A percentile compares a stretch with the other conserved stretches of the same genome.
These are phyloP conservation scores for Phaseolus lunatus DNA, from an alignment of 306 rosid species.

Conservation along the genomic window DNA sequence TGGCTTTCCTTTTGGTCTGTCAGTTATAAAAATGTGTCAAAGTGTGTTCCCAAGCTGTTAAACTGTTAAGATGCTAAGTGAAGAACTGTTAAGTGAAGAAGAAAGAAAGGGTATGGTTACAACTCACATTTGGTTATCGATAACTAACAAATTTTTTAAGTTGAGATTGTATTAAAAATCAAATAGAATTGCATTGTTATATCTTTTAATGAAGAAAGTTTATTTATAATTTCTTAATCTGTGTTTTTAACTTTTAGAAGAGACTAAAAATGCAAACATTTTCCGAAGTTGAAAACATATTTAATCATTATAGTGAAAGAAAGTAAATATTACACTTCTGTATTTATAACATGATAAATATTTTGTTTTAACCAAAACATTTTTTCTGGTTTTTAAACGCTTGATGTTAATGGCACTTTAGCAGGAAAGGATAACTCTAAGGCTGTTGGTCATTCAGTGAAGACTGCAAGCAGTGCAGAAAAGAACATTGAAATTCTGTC, in stretches of 20 bases:
- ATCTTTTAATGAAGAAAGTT: too few species aligned
- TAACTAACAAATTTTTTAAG: too few species aligned
- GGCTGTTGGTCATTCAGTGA: conserved; percentile 44
- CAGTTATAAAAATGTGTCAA: background rate
- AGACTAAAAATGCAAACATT: background rate
- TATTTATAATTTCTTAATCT: too few species aligned
- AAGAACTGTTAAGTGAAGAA: too few species aligned
- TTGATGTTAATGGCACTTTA: background rate
- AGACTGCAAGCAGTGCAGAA: conserved; percentile 30
- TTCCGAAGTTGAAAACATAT: background rate
- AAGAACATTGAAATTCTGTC: conserved; percentile 48
- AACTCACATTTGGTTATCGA: too few species aligned
- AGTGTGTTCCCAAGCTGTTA: background rate
- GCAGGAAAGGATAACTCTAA: conserved; percentile 56
- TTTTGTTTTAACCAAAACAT: background rate
- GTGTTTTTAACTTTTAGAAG: background rate
- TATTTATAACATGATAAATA: background rate
- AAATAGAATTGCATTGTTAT: too few species aligned
- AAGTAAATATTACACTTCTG: background rate
- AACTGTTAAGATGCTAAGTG: background rate
- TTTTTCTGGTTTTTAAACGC: background rate
- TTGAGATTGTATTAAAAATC: too few species aligned
- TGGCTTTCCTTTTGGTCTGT: background rate
- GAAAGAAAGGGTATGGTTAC: too few species aligned
- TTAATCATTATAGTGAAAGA: background rate